Conservation (phyloP, 495 filamentous ascomycete species). For the Cladorrhinum samala region DNA sequence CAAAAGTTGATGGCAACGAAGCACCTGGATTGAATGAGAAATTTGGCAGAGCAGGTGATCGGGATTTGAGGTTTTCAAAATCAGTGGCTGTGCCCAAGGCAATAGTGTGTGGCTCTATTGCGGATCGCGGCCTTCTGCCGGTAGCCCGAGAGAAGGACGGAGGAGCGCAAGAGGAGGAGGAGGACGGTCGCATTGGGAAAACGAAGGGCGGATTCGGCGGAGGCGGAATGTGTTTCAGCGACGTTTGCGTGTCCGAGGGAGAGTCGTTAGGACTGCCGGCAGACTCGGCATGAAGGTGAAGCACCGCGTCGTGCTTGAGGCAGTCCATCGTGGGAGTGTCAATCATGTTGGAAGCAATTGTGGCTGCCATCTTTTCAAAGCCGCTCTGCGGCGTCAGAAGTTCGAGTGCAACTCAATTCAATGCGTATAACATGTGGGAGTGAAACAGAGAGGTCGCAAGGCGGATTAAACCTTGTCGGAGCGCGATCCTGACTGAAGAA, state of each 20-base stretch:
- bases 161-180: slow-evolving; percentile 40
- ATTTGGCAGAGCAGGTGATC: slow-evolving; percentile 48
- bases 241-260: slow-evolving; percentile 22
- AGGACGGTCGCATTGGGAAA: slow-evolving; percentile 50
- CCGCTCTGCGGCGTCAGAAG: slow-evolving; percentile 43
- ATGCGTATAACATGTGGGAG: slow-evolving; percentile 36
- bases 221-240: slow-evolving; percentile 41
- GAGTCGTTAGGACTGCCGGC: slow-evolving; percentile 13
- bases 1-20: slow-evolving; percentile 19
- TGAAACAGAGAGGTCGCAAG: slow-evolving; percentile 1
- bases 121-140: slow-evolving; percentile 42
- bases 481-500: slow-evolving; percentile 3
- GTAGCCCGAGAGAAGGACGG: slow-evolving; percentile 41
- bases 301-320: slow-evolving; percentile 18
- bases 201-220: slow-evolving; percentile 67
- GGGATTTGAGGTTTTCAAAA: slow-evolving; percentile 12
- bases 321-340: slow-evolving; percentile 23
- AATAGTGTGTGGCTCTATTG: slow-evolving; percentile 32
- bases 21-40: slow-evolving; percentile 61
- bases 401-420: slow-evolving; percentile 31
- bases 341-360: slow-evolving; percentile 32
- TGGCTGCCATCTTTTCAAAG: slow-evolving; percentile 42
- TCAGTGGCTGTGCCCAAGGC: slow-evolving; percentile 16
- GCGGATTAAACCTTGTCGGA: neutral
- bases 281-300: slow-evolving; percentile 11